A percentile compares a stretch with the other conserved stretches of the same genome.
Evolutionary conservation across 371 early-diverging fungal species (phyloP).

Genomic region (Umbelopsis sp.): DNA sequence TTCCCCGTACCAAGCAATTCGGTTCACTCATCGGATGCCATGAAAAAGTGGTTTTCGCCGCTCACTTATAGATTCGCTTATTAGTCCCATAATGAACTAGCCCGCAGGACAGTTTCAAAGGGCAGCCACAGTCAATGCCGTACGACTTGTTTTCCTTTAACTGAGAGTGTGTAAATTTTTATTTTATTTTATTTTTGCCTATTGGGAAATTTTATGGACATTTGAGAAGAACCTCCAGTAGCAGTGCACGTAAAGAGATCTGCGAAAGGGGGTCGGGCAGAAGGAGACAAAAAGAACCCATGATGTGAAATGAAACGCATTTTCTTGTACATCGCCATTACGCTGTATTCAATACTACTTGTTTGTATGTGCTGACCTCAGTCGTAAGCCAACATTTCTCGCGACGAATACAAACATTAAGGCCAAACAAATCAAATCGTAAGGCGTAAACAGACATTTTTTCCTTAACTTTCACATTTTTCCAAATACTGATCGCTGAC

Average conservation of each 20-base stretch:
- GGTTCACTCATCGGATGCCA: background rate
- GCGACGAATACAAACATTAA: conserved; percentile 1
- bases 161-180: background rate
- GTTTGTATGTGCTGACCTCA: background rate
- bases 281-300: too few relatives aligned
- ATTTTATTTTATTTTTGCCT: too few relatives aligned
- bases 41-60: background rate
- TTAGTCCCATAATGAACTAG: conserved; percentile 17
- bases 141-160: background rate
- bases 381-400: background rate
- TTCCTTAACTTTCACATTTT: background rate
- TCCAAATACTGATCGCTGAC: background rate
- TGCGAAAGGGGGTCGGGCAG: too few relatives aligned
- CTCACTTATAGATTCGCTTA: background rate
- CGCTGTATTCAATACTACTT: too few relatives aligned
- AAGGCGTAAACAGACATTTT: conserved; percentile 16
- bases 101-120: conserved; percentile 17
- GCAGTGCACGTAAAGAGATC: too few relatives aligned
- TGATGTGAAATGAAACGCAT: too few relatives aligned
- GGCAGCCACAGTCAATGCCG: background rate
- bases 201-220: too few relatives aligned
- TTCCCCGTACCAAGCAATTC: background rate
- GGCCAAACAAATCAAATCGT: background rate
- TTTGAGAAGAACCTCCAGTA: too few relatives aligned
- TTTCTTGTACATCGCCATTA: too few relatives aligned